Base-by-base conservation (phyloP, 164 flowering plant species). In the Santalum album region DNA sequence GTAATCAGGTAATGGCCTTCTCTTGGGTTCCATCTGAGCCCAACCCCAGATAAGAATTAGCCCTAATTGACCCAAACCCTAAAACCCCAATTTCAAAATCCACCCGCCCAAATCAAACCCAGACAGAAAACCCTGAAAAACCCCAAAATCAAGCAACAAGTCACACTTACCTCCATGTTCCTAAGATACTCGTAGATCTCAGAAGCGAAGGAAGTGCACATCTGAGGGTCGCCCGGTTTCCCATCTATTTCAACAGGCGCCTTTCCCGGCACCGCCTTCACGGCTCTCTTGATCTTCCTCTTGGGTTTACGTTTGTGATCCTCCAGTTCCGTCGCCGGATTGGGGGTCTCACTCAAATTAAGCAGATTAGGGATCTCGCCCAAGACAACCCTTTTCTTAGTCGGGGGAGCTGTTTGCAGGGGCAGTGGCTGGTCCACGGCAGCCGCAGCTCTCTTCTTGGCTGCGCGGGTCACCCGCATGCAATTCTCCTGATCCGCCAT, bases 401-500 rank as follows among this genome's bases (percentile, higher is more conserved):
- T 25, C 34, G 35, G 45, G 34, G 35, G 45, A 16, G 46, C 54
- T 1, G 25, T 24, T 12, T 47, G 53, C 18, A 14, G 27, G 14
- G 53, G 27, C 6, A 22, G n/a, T 48, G 39, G 58, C 14, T 29
- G 51, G 2, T 38, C 57, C 9, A 25, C 53, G 2, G 62, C 64
- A 6, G 60, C 43, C 18, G 60, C 53, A 0, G 67, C 72, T 44
- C 67, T 65, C 42, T 56, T 67, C 65, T 63, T 68, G 27, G 66
- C 63, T 22, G 58, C 51, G 17, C 77, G 72, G 0, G 80, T 75
- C 40, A 70, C 38, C 25, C 75, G 58, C 51, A 39, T 59, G 57
- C 59, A 48, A 57, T 62, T 73, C 59, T 68, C 75, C 55, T 65
- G 51, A 52, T 70, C 67, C 27, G 65, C 75, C 80, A 76, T 76